Conservation (phyloP, 768 basidiomycete genomes). For the Lactarius tabidus region DNA sequence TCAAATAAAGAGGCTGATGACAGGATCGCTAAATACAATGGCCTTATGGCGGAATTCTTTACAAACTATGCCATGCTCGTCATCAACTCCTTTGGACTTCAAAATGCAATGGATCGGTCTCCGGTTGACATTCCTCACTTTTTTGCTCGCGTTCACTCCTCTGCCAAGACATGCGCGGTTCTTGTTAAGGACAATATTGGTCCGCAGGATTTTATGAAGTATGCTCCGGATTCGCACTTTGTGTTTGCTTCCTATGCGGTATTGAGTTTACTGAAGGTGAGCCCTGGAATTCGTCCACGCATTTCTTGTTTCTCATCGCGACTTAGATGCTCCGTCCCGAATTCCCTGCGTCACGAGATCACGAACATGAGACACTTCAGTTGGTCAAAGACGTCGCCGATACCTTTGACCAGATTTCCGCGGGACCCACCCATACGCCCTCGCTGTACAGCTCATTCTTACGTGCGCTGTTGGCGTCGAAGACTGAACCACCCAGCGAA, state of each 20-base stretch:
- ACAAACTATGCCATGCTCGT: constrained; percentile 84
- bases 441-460: constrained; percentile 85
- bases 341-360: constrained; percentile 70
- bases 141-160: constrained; percentile 72
- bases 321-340: constrained; percentile 75
- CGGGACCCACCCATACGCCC: constrained; percentile 80
- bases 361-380: constrained; percentile 64
- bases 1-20: constrained; percentile 8
- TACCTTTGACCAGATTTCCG: constrained; percentile 70
- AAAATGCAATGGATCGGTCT: constrained; percentile 85
- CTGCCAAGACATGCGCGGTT: constrained; percentile 64
- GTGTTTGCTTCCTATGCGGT: constrained; percentile 93
- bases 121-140: constrained; percentile 76
- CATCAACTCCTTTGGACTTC: constrained; percentile 92
- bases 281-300: constrained; percentile 24
- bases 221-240: constrained; percentile 86
- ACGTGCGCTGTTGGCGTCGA: constrained; percentile 66
- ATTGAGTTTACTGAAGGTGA: constrained; percentile 84
- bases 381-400: constrained; percentile 81
- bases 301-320: background rate
- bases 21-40: constrained; percentile 40
- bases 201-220: constrained; percentile 71
- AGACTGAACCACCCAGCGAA: constrained; percentile 31
- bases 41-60: constrained; percentile 64
- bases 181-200: constrained; percentile 77